A percentile compares a stretch with the other conserved stretches of the same genome.
Conservation (phyloP, 129 eudicot genomes). For the Smallanthus sonchifolius region DNA sequence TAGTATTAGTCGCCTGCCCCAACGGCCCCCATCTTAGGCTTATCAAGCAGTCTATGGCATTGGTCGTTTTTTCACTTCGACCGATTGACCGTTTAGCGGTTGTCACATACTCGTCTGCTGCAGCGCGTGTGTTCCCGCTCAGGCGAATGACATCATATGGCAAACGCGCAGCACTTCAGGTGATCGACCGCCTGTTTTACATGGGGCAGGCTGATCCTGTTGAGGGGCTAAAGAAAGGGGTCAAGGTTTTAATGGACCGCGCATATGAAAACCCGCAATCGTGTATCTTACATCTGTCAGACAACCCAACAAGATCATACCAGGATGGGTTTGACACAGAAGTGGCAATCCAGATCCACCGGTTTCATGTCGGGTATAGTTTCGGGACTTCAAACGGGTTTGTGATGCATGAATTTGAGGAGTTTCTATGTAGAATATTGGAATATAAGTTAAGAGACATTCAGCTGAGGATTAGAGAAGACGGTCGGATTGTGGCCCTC, state of each 20-base stretch:
- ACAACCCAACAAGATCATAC: slow-evolving; percentile 61
- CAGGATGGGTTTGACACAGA: slow-evolving; percentile 45
- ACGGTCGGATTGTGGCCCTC: slow-evolving; percentile 48
- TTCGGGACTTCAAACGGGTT: slow-evolving; percentile 62
- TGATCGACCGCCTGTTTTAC: slow-evolving; percentile 68
- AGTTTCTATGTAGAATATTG: slow-evolving; percentile 53
- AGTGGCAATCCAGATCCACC: slow-evolving; percentile 48
- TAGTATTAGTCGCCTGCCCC: slow-evolving; percentile 81
- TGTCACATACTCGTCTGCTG: slow-evolving; percentile 78
- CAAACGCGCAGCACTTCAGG: slow-evolving; percentile 71
- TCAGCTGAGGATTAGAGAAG: slow-evolving; percentile 59
- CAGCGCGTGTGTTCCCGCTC: slow-evolving; percentile 80
- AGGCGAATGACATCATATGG: slow-evolving; percentile 86
- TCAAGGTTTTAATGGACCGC: slow-evolving; percentile 65
- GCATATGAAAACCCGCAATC: slow-evolving; percentile 61
- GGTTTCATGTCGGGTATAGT: slow-evolving; percentile 71
- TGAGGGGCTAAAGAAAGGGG: slow-evolving; percentile 83
- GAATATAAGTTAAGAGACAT: slow-evolving; percentile 67
- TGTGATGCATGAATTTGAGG: slow-evolving; percentile 78
- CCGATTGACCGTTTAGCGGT: slow-evolving; percentile 82
- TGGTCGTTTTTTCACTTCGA: slow-evolving; percentile 71
- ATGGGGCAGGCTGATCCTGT: slow-evolving; percentile 73
- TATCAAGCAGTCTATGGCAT: slow-evolving; percentile 76
- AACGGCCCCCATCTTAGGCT: slow-evolving; percentile 87
- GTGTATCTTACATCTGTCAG: slow-evolving; percentile 67